A percentile compares a stretch with the other conserved stretches of the same genome.
Conservation (phyloP, 1,139 yeast species). For the Blastobotrys capitulatus region DNA sequence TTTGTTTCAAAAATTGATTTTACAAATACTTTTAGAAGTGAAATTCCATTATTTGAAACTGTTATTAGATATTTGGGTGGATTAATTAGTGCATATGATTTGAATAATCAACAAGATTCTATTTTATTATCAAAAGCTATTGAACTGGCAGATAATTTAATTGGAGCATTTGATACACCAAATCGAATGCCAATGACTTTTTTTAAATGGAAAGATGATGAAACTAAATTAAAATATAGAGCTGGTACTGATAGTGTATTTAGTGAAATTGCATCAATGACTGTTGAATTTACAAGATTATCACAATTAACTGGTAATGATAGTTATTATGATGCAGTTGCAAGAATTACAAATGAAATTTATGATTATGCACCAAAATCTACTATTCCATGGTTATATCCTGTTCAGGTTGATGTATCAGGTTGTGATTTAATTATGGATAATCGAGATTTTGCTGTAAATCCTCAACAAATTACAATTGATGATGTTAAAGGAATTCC, state of each 20-base stretch:
- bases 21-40: slow-evolving; percentile 35
- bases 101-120: slow-evolving; percentile 46
- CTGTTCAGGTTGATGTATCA: slow-evolving; percentile 43
- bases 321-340: slow-evolving; percentile 43
- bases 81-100: slow-evolving; percentile 60
- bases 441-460: neutral
- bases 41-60: slow-evolving; percentile 66
- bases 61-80: slow-evolving; percentile 72
- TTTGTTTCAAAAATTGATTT: slow-evolving; percentile 53
- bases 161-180: slow-evolving; percentile 68
- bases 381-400: slow-evolving; percentile 39
- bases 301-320: slow-evolving; percentile 61
- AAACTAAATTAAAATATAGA: slow-evolving; percentile 26
- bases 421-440: slow-evolving; percentile 38
- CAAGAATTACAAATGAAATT: slow-evolving; percentile 40
- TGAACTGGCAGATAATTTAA: slow-evolving; percentile 58
- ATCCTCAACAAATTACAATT: neutral
- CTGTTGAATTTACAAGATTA: slow-evolving; percentile 64
- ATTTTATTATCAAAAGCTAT: slow-evolving; percentile 52
- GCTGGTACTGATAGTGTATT: slow-evolving; percentile 42
- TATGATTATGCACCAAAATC: slow-evolving; percentile 33
- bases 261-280: slow-evolving; percentile 64
- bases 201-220: slow-evolving; percentile 49
- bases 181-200: slow-evolving; percentile 63
- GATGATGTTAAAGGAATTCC: neutral